Evolutionary conservation across 2,329 filamentous ascomycete genomes (phyloP), one percentile per base, ranked within the genome.

Genomic region (Calycina herbarum): DNA sequence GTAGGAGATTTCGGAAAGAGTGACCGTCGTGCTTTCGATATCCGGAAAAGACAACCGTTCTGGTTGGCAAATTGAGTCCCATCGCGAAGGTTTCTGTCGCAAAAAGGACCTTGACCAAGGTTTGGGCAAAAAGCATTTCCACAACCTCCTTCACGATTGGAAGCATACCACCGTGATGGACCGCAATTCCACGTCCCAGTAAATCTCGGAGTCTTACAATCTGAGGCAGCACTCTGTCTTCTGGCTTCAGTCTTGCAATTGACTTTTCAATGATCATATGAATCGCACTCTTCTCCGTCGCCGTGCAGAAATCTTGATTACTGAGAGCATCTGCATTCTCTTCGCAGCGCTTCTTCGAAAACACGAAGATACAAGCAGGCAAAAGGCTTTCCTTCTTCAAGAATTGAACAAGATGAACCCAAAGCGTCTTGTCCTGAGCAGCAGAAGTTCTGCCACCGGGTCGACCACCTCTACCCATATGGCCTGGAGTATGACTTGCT

Each of bases 1-100:
- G 94, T 0, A 97, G 83, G 0, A 99, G 82, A 75, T 97, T 95
- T 70, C 95, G 86, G 81, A 98, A 98, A 3, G 87, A 87, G 72
- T 95, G 91, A 5, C 95, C 95, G 74, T 99, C 95, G 71, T 97
- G 94, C 77, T 99, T 99, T 61, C 95, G 88, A 78, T 95, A 97
- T 10, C 95, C 95, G 11, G 95, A 98, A 78, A 99, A 99, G 1
- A 98, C 94, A 0, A 99, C 95, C 0, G 95, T 99, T 70, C 95
- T 86, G 0, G 95, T 99, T 0, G 95, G 95, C 64, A 99, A 80
- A 75, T 99, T 99, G 38, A 99, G 83, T 33, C 95, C 95, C 94
- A 99, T 99, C 42, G 95, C 95, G 77, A 99, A 99, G 0, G 95
- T 99, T 77, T 99, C 95, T 0, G 95, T 99, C 0, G 95, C 95